These are phyloP conservation scores for Trichoderma lentiforme DNA, from an alignment of 2,329 filamentous ascomycete species.

Conservation along the genomic window DNA sequence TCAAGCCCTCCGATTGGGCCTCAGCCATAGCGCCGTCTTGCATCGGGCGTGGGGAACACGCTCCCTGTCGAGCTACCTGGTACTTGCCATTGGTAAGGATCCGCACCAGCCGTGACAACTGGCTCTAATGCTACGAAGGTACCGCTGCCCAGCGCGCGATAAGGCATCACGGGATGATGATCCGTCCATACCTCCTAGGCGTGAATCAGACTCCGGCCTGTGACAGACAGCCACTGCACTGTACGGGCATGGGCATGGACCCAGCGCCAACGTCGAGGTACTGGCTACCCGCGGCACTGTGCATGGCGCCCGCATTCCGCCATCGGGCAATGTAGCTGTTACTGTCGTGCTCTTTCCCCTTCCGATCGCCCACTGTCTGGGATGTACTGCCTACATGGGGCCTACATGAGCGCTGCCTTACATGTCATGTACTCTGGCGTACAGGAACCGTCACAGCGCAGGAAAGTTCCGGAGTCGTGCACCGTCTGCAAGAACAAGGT, in stretches of 20 bases:
- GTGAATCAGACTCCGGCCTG: slow-evolving; percentile 12
- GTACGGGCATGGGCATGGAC: neutral
- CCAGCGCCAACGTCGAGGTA: neutral
- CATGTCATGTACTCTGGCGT: neutral
- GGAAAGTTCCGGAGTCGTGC: neutral
- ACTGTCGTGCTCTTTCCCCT: neutral
- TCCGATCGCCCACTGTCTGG: neutral
- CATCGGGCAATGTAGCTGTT: neutral
- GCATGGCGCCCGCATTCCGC: neutral
- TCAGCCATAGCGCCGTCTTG: neutral
- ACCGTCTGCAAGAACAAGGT: slow-evolving; percentile 7
- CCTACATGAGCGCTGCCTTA: neutral
- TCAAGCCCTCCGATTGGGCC: slow-evolving; percentile 16
- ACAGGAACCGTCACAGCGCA: neutral
- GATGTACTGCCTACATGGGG: neutral
- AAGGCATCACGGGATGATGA: slow-evolving; percentile 14
- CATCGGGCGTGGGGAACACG: slow-evolving; percentile 8
- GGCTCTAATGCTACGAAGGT: slow-evolving; percentile 14
- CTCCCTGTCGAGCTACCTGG: slow-evolving; percentile 18
- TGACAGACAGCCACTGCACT: neutral
- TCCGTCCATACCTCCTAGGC: neutral
- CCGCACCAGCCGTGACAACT: neutral
- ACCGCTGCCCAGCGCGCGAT: slow-evolving; percentile 3
- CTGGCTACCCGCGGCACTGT: neutral
- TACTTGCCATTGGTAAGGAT: slow-evolving; percentile 26